Base-by-base conservation (phyloP, 2,329 filamentous ascomycete genomes). In the Fusarium sp. region DNA sequence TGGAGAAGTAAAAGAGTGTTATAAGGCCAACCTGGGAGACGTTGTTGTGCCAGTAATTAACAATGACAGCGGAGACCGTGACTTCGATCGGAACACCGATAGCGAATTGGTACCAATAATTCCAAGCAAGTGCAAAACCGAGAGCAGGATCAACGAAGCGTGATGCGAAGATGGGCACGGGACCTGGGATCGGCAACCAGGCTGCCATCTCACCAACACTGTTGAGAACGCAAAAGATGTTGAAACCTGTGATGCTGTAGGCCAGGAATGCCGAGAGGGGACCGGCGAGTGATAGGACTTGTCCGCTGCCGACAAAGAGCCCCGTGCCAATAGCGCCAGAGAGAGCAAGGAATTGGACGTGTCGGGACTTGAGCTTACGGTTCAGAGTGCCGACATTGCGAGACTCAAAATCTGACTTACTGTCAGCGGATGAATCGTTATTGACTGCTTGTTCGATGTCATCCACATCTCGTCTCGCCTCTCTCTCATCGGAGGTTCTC, bases 101-200 rank as follows among this genome's bases (percentile, higher is more conserved):
- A 31, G 84, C 81, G 64, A 89, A 88, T 2, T 86, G 85, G 71
- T 89, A 89, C 83, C 86, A 89, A 77, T 89, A 89, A 67, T 88
- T 88, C 85, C 85, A 88, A 4, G 85, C 86, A 19, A 81, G 62
- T 1, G 64, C 64, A 5, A 67, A 67, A 1, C 83, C 84, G 31
- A 88, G 76, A 34, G 83, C 86, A 3, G 83, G 81, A 55, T 88
- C 86, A 58, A 88, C 82, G 61, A 86, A 88, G 23, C 86, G 85
- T 45, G 81, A n/a, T 12, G 58, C 58, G 10, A 62, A 62, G 18
- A 60, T 62, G 3, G 55, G 55, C 16, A 62, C 54, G 12, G 55
- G 54, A 0, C 58, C 58, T 0, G 58, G 55, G 4, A 62, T 52
- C 0, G 58, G 58, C 0, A 62, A n/a, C 54, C 54, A 62, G 10